Evolutionary conservation across 352 stramenopile species (phyloP), one percentile per base, ranked within the genome.

Genomic region (Globisporangium emineosum): DNA sequence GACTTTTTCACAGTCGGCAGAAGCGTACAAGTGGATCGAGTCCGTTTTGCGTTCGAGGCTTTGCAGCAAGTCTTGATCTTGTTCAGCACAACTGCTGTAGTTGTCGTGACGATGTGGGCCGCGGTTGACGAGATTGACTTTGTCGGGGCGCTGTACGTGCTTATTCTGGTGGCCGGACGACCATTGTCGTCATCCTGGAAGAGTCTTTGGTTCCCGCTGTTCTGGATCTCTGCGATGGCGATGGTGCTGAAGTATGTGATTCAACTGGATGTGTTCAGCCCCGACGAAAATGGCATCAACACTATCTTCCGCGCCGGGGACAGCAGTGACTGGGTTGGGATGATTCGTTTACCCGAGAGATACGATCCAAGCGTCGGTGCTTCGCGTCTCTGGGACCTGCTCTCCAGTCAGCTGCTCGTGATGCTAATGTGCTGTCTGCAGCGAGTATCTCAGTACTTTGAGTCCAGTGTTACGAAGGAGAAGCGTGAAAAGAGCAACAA

Each of bases 351-450:
- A 7, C 69, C 73, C n/a, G 76, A 87, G 57, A 65, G 76, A 13
- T 78, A 79, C 23, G 57, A 73, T 45, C 29, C 62, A 12, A 78
- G 52, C 23, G 66, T 61, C 8, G 69, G 75, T 2, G 78, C 76
- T 9, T 40, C 67, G 2, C 65, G 66, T 19, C 57, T 94, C 54
- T 92, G 81, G 81, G 58, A 73, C n/a, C 61, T 92, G 15, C 42
- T 83, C 0, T 79, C 71, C 1, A 70, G 75, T 2, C 75, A 88
- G 25, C 81, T 94, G 27, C 72, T 83, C 57, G 79, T 94, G 56
- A 82, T 92, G 67, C 64, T 89, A 12, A 81, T 90, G 73, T 92
- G 85, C 59, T 80, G 73, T 23, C 58, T 93, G n/a, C 84, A 93
- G 66, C 73, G 84, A 6, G 67, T 88, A 50, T 73, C 84, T 1